Evolutionary conservation across 257 asterid genomes (phyloP), one percentile per base, ranked within the genome.

Genomic region (Jacaranda mimosifolia): DNA sequence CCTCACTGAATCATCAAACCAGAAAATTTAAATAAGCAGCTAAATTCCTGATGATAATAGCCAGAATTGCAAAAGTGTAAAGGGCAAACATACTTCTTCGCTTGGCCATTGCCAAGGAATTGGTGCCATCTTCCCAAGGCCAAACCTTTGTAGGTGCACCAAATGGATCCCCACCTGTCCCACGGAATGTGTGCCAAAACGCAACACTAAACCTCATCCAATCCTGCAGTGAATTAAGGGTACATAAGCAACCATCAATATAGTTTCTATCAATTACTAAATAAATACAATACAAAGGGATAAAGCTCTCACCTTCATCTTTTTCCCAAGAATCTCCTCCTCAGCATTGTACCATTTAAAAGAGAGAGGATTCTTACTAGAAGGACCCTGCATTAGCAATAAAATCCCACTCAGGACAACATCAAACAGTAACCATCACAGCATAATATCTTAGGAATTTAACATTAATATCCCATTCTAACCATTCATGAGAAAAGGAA

Each of bases 51-150:
- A 56, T 17, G 1, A 58, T 32, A 38, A 57, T 4, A 42, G 1
- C 10, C 8, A 35, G 9, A 75, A 63, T 21, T 26, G 11, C 39
- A 74, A 67, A 49, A 63, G 32, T 18, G 32, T 52, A 68, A 17
- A 58, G 53, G 43, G 12, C 4, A 53, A 73, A 35, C 80, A 60
- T 71, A 96, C 99, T 77, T 88, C 99, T 90, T 83, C 91, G 89
- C 86, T 96, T 93, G 21, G 99, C 99, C 98, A 96, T 96, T 51
- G 86, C 93, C 77, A 96, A 70, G 32, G 99, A 94, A 82, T 93
- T 89, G 17, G 99, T 90, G 81, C 98, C 98, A 81, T 96, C 99
- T 85, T 96, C 99, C 99, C 99, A 96, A 0, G 99, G 97, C 99
- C 99, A 96, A 63, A 62, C n/a, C 92, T 96, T 96, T 7, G 99